These are phyloP conservation scores for Acanthamoeba sp. DNA, from an alignment of 208 protist species.

Conservation along the genomic window DNA sequence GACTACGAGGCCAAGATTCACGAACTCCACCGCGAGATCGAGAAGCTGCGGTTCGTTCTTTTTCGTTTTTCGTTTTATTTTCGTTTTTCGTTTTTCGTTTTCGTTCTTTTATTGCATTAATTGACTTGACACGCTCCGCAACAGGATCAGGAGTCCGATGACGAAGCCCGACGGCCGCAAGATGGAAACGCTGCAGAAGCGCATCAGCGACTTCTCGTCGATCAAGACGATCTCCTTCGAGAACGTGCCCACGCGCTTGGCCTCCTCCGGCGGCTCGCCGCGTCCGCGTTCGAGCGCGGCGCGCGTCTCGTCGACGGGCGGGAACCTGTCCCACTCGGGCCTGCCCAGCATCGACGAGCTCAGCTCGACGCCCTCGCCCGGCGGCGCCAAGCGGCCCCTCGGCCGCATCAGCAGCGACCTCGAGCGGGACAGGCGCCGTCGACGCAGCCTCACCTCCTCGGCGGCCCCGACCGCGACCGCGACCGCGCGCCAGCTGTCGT, in stretches of 20 bases:
- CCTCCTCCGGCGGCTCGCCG: background rate
- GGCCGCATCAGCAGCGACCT: background rate
- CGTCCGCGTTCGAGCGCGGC: background rate
- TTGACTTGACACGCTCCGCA: background rate
- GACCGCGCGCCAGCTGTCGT: slow-evolving; percentile 12
- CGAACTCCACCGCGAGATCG: slow-evolving; percentile 4
- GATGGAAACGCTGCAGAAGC: slow-evolving; percentile 55
- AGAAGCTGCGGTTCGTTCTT: background rate
- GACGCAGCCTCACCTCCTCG: slow-evolving; percentile 1
- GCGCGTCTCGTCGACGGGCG: background rate
- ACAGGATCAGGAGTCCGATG: background rate
- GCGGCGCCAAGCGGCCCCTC: background rate
- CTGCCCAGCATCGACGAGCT: background rate
- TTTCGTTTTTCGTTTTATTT: background rate
- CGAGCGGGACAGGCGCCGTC: background rate
- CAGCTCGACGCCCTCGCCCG: background rate
- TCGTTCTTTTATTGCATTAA: too few species aligned
- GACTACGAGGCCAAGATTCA: background rate
- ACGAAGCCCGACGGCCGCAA: background rate
- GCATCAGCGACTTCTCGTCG: slow-evolving; percentile 47
- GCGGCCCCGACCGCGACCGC: background rate
- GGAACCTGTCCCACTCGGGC: background rate
- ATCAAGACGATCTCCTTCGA: background rate
- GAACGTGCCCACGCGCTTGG: background rate
- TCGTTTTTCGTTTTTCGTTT: background rate